phyloP scores from a whole-genome alignment of 352 stramenopile genomes.

The Blastocystis sp. region DNA sequence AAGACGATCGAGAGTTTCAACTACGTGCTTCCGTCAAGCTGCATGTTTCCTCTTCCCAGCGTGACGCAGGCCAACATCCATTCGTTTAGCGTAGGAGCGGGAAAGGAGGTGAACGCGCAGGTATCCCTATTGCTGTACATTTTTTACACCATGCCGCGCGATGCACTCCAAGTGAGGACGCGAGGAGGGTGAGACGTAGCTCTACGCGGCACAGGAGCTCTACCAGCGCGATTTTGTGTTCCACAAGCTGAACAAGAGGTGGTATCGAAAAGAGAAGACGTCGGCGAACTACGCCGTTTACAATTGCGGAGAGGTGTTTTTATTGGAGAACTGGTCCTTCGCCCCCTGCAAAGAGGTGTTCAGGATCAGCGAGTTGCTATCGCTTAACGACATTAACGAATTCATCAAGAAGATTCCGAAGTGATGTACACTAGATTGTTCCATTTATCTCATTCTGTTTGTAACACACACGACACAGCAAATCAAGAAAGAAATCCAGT shows the following conservation, averaged over 20 bases:
- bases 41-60: neutral
- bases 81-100: neutral
- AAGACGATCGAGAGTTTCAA: conserved; percentile 1
- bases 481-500: conserved; percentile 44
- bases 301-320: conserved; percentile 33
- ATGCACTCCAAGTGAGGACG: neutral
- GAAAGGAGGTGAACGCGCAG: neutral
- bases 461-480: conserved; percentile 6
- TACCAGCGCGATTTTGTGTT: conserved; percentile 30
- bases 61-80: neutral
- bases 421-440: too few species aligned
- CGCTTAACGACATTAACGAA: conserved; percentile 33
- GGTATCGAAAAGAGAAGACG: conserved; percentile 24
- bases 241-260: conserved; percentile 9
- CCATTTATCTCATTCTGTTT: neutral
- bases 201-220: conserved; percentile 1
- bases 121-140: conserved; percentile 17
- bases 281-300: neutral
- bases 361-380: neutral
- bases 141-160: neutral
- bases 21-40: conserved; percentile 28
- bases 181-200: neutral
- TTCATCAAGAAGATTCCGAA: neutral
- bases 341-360: conserved; percentile 6
- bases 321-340: neutral